phyloP scores from a whole-genome alignment of 768 basidiomycete species.

The Coprinellus aureogranulatus region DNA sequence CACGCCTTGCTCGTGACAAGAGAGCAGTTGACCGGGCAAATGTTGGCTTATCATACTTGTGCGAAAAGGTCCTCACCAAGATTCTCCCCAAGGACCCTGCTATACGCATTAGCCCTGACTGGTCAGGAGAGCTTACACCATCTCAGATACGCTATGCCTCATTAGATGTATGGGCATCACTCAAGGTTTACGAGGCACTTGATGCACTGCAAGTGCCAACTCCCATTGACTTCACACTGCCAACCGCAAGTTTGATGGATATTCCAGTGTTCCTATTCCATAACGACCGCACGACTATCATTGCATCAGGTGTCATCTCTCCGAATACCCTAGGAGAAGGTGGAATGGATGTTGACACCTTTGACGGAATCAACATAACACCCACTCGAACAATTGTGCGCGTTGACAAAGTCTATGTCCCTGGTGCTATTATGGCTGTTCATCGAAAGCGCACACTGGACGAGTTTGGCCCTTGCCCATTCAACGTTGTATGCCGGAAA shows the following conservation, averaged over 20 bases:
- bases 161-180: neutral
- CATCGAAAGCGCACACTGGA: slow-evolving; percentile 12
- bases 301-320: too few species aligned
- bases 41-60: neutral
- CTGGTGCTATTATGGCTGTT: slow-evolving; percentile 16
- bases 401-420: slow-evolving; percentile 13
- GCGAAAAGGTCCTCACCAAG: neutral
- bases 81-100: neutral
- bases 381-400: slow-evolving; percentile 9
- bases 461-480: slow-evolving; percentile 15
- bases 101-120: neutral
- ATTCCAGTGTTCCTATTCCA: too few species aligned
- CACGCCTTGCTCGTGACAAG: neutral
- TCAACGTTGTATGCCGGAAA: slow-evolving; percentile 11
- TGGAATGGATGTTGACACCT: too few species aligned
- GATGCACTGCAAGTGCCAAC: too few species aligned
- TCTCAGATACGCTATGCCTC: neutral
- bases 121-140: neutral
- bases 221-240: too few species aligned
- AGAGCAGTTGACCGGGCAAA: neutral
- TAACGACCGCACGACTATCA: too few species aligned
- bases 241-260: too few species aligned
- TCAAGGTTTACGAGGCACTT: too few species aligned
- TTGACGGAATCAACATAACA: slow-evolving; percentile 13
- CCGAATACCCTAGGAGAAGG: too few species aligned